Conservation (phyloP, 352 stramenopile species). For the Blastocystis sp. region DNA sequence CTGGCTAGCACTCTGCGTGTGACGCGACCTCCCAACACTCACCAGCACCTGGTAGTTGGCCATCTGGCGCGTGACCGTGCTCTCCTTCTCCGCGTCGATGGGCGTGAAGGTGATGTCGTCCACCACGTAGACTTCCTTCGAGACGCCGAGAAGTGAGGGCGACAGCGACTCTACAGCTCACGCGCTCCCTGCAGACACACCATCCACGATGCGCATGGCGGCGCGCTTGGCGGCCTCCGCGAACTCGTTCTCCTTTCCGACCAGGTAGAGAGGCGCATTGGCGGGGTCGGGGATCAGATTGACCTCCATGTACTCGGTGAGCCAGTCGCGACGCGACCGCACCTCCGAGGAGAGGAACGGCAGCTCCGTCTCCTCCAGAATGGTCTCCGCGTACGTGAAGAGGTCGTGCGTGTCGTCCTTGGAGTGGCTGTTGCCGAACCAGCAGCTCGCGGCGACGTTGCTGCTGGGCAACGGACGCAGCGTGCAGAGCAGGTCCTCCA, state of each 20-base stretch:
- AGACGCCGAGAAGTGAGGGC: background rate
- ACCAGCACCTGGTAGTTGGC: slow-evolving; percentile 7
- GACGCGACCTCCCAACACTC: background rate
- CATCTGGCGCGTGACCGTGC: background rate
- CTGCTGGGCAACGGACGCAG: background rate
- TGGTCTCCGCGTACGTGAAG: background rate
- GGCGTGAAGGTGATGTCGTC: slow-evolving; percentile 19
- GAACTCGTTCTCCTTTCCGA: background rate
- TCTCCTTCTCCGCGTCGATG: background rate
- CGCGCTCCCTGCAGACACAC: background rate
- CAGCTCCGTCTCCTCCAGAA: background rate
- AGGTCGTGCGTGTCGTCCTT: background rate
- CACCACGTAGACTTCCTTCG: background rate
- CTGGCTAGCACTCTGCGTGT: background rate
- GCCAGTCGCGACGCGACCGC: background rate
- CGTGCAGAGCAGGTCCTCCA: background rate
- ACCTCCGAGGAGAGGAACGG: background rate
- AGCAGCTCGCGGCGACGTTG: background rate
- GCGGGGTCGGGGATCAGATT: background rate
- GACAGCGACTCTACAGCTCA: background rate
- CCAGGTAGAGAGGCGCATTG: background rate
- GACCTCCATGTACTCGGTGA: background rate
- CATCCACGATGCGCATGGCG: slow-evolving; percentile 21
- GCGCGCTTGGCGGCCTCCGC: background rate
- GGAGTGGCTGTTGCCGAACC: background rate